Evolutionary conservation across 169 alveolate species (phyloP).

Genomic region (Babesia ovata): DNA sequence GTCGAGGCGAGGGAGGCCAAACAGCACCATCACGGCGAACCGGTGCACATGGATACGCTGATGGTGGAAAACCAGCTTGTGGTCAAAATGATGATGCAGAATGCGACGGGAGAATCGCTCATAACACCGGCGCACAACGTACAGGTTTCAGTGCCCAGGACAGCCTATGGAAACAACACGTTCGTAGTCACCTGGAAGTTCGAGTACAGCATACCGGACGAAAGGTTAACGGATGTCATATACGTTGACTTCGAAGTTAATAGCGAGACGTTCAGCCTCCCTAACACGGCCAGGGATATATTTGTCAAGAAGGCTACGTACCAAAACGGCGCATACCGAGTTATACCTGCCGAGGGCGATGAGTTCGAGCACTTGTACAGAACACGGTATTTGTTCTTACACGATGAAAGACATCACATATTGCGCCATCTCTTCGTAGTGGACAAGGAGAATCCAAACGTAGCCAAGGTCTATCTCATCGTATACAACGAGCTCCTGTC

Average conservation of each 20-base stretch:
- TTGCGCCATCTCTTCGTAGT: constrained; percentile 8
- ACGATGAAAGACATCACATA: constrained; percentile 9
- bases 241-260: constrained; percentile 5
- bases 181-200: constrained; percentile 3
- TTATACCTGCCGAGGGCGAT: not conserved
- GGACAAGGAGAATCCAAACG: constrained; percentile 1
- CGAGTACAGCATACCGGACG: constrained; percentile 5
- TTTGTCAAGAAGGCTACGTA: constrained; percentile 5
- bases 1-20: not conserved
- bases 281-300: not conserved
- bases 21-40: not conserved
- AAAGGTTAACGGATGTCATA: not conserved
- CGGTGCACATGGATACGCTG: constrained; percentile 16
- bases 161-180: not conserved
- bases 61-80: not conserved
- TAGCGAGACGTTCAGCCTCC: constrained; percentile 4
- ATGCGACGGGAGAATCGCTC: constrained; percentile 11
- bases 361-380: constrained; percentile 7
- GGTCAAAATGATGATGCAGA: constrained; percentile 24
- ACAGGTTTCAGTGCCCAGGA: constrained; percentile 1
- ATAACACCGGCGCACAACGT: constrained; percentile 9
- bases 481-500: constrained; percentile 9
- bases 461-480: constrained; percentile 14
- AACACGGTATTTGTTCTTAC: not conserved
- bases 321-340: not conserved